These are phyloP conservation scores for Mentha longifolia DNA, from an alignment of 257 asterid genomes.

Conservation along the genomic window DNA sequence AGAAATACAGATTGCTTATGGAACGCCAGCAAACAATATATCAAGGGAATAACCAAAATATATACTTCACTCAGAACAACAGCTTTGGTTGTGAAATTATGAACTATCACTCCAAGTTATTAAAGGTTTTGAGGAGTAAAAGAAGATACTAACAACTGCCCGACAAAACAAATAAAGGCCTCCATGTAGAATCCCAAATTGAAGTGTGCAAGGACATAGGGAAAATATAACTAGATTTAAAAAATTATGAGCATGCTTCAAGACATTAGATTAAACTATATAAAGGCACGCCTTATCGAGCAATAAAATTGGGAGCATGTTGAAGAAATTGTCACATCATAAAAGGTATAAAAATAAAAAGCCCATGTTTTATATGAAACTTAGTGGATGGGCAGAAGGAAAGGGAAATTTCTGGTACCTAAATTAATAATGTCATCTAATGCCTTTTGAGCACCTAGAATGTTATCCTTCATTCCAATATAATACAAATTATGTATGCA, in stretches of 20 bases:
- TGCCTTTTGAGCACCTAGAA: background rate
- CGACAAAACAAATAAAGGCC: constrained; percentile 1
- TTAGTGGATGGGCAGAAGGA: background rate
- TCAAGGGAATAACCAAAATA: constrained; percentile 6
- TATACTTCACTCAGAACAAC: constrained; percentile 28
- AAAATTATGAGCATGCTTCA: constrained; percentile 18
- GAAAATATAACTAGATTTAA: constrained; percentile 23
- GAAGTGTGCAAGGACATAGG: background rate
- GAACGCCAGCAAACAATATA: constrained; percentile 29
- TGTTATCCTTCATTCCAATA: constrained; percentile 15
- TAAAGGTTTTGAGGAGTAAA: constrained; percentile 11
- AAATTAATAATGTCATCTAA: background rate
- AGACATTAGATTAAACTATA: constrained; percentile 4
- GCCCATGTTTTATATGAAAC: background rate
- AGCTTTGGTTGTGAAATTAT: constrained; percentile 18
- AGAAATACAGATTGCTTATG: constrained; percentile 19
- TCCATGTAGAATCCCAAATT: constrained; percentile 9
- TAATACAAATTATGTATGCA: background rate
- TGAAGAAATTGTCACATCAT: background rate
- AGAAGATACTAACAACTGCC: background rate
- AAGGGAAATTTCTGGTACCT: background rate
- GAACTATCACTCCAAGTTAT: constrained; percentile 9
- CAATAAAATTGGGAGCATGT: constrained; percentile 16
- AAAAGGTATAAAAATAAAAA: constrained; percentile 1
- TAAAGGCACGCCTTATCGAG: background rate